Evolutionary conservation across 441 rosid species (phyloP).

Genomic region (Erodium texanum): DNA sequence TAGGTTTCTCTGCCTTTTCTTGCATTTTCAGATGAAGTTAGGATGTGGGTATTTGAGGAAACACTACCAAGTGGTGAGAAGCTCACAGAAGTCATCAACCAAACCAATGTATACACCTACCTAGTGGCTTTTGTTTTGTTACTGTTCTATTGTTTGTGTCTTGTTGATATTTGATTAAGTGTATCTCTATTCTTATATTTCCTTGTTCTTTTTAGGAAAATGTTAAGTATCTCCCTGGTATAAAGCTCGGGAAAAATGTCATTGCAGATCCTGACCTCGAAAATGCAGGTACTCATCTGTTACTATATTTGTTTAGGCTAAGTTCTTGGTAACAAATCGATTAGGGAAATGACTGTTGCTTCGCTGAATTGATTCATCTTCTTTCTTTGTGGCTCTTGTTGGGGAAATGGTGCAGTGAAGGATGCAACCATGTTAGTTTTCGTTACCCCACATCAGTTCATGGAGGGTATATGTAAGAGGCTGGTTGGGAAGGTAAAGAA

Average conservation of each 20-base stretch:
- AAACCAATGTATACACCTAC: slow-evolving; percentile 51
- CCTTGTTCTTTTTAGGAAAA: slow-evolving; percentile 45
- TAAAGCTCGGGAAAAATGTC: slow-evolving; percentile 78
- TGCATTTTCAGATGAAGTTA: slow-evolving; percentile 69
- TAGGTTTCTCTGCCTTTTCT: neutral
- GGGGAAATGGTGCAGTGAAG: slow-evolving; percentile 43
- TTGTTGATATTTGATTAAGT: too few species aligned
- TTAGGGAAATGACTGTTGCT: too few species aligned
- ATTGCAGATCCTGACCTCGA: slow-evolving; percentile 80
- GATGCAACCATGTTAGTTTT: slow-evolving; percentile 90
- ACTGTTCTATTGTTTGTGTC: neutral
- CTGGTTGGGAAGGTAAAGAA: slow-evolving; percentile 58
- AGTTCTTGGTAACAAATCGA: too few species aligned
- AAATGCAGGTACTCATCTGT: slow-evolving; percentile 53
- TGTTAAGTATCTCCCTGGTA: slow-evolving; percentile 82
- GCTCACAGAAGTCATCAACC: slow-evolving; percentile 78
- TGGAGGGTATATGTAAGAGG: slow-evolving; percentile 82
- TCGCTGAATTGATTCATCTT: neutral
- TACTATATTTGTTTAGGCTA: neutral
- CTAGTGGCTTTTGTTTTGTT: slow-evolving; percentile 8
- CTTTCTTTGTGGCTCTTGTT: neutral
- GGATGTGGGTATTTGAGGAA: slow-evolving; percentile 98
- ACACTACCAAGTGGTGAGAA: slow-evolving; percentile 73
- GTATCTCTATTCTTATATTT: neutral
- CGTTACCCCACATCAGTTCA: slow-evolving; percentile 90